Base-by-base conservation (phyloP, 2,329 filamentous ascomycete species). In the Botrytis sinoallii region DNA sequence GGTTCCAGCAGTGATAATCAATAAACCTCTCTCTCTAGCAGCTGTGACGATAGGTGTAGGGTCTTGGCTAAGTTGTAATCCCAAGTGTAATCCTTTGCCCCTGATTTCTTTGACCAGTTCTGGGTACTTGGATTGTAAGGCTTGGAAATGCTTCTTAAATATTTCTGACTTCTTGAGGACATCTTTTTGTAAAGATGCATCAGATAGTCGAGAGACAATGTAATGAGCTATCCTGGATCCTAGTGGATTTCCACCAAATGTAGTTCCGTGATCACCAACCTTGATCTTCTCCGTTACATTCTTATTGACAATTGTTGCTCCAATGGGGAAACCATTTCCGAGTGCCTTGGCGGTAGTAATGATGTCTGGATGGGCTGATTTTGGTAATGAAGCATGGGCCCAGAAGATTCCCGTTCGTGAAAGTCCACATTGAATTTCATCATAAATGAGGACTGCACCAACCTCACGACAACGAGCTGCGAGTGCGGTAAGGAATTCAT, bases 391-490 rank as follows among this genome's bases (percentile, higher is more conserved):
- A 18, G 87, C 87, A 81, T 99, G 95, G 0, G 96, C 96, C 96
- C 96, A 99, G 79, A 99, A 87, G 20, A 86, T 88, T 52, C 96
- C 96, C 1, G 96, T 98, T 70, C 96, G 91, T 40, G 91, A 90
- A 48, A 99, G 86, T 71, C 96, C 96, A 82, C 94, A 98, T 84
- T 99, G 96, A 76, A 99, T 99, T 86, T 99, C 96, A 80, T 99
- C 96, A 82, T 96, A 95, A 81, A 98, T 92, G 73, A 99, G 85
- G 5, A 98, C 89, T 2, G 95, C 95, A 70, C 93, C 94, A 46
- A 98, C 94, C 78, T 94, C 91, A 73, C 91, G 91, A 83, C 95
- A 98, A 74, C 95, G 89, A 81, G 88, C 88, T 74, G 94, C 93
- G n/a, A 99, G 88, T 0, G 94, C 92, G 38, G 90, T 82, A 38